A percentile compares a stretch with the other conserved stretches of the same genome.
Evolutionary conservation across 2,329 filamentous ascomycete species (phyloP).

Genomic region (Diplodia seriata): DNA sequence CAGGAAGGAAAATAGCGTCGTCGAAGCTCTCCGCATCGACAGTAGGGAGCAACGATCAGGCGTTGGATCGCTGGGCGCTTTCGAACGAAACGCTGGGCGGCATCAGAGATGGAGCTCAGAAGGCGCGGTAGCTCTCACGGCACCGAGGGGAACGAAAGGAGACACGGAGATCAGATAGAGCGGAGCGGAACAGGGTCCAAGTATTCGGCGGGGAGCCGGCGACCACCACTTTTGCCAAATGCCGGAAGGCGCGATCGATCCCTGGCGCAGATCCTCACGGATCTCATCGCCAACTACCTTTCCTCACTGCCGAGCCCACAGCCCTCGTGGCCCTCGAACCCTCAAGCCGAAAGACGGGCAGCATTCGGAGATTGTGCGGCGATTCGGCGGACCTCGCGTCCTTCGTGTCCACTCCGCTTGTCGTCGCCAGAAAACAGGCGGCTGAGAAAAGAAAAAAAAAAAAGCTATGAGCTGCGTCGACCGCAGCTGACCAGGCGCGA

Average conservation of each 20-base stretch:
- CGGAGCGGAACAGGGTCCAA: neutral
- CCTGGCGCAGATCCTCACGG: neutral
- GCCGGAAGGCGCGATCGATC: too few species aligned
- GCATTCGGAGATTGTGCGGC: conserved; percentile 21
- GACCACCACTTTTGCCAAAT: neutral
- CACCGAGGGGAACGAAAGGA: too few species aligned
- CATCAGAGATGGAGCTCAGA: neutral
- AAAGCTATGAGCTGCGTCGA: neutral
- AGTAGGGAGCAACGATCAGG: too few species aligned
- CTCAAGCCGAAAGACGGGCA: conserved; percentile 4
- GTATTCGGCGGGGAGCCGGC: conserved; percentile 5
- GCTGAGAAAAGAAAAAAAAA: too few species aligned
- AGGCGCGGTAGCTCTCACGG: too few species aligned
- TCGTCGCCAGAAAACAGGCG: neutral
- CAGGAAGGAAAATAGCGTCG: neutral
- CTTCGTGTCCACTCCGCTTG: neutral
- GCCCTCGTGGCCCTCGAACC: neutral
- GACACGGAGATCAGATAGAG: neutral
- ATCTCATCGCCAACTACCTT: conserved; percentile 17
- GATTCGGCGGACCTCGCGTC: neutral
- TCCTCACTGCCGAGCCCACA: conserved; percentile 15
- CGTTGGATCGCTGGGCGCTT: too few species aligned
- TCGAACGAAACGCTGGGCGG: neutral
- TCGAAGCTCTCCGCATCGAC: too few species aligned
- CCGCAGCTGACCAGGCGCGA: neutral